Percentiles rank a stretch among this genome's conserved stretches.
These are phyloP conservation scores for Meripilus lineatus DNA, from an alignment of 1,284 basidiomycete genomes.

Conservation along the genomic window DNA sequence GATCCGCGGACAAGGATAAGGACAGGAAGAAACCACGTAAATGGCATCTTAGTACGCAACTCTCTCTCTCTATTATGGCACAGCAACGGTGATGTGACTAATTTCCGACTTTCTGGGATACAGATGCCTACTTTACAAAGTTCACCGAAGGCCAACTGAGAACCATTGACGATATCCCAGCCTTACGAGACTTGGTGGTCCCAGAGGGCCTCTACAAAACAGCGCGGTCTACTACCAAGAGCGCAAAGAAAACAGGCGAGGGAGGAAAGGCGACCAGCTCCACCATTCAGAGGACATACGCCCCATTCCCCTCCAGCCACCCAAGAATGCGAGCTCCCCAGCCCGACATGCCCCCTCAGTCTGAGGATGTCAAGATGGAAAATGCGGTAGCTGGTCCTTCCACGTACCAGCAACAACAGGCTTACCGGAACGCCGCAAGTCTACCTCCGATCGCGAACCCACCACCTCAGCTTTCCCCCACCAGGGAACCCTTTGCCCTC, in stretches of 20 bases:
- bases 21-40: slow-evolving; percentile 44
- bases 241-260: slow-evolving; percentile 12
- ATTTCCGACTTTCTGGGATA: slow-evolving; percentile 8
- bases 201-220: slow-evolving; percentile 50
- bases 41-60: slow-evolving; percentile 68
- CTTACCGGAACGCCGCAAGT: not conserved
- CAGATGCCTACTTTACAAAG: slow-evolving; percentile 77
- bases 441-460: slow-evolving; percentile 1
- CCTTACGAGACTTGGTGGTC: slow-evolving; percentile 27
- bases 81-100: slow-evolving; percentile 12
- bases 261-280: slow-evolving; percentile 14
- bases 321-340: slow-evolving; percentile 18
- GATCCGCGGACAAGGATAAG: slow-evolving; percentile 16
- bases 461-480: not conserved
- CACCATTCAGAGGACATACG: slow-evolving; percentile 42
- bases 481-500: not conserved
- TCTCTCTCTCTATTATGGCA: not conserved
- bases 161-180: slow-evolving; percentile 31
- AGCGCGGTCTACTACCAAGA: slow-evolving; percentile 16
- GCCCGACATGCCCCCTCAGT: slow-evolving; percentile 25
- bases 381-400: slow-evolving; percentile 8
- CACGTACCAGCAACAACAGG: not conserved
- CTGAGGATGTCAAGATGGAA: slow-evolving; percentile 1
- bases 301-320: slow-evolving; percentile 46
- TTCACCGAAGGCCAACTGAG: slow-evolving; percentile 32